Evolutionary conservation across 768 basidiomycete genomes (phyloP), one percentile per base, ranked within the genome.

Genomic region (Crassisporium funariophilum): DNA sequence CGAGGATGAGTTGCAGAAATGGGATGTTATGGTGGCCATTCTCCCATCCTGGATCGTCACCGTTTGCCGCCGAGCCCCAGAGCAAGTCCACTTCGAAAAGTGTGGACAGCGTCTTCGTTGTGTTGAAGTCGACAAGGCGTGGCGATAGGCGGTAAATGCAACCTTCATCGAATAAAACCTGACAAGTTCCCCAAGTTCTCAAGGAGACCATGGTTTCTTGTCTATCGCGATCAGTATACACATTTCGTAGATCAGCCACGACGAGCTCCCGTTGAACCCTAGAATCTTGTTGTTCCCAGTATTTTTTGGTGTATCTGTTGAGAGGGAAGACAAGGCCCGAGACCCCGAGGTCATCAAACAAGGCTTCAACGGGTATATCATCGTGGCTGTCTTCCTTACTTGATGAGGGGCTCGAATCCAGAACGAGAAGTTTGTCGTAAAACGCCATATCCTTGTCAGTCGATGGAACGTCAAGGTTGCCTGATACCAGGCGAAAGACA

Each of bases 121-220:
- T 71, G 42, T 78, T 80, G 54, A 78, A 79, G 50, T 80, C 77
- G 12, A 79, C 71, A n/a, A 77, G 60, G 19, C 77, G 75, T 4
- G 73, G 71, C 0, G 76, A 77, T 9, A 79, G 68, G 4, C 77
- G 71, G 48, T 75, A 80, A 7, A 58, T 54, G 8, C 44, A 44
- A 5, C 73, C 74, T 20, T 44, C 52, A n/a, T 64, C 57, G 16
- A 77, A 57, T 17, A 52, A 42, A 29, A 57, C 50, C 11, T 57
- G 47, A 35, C 47, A 59, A 1, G 61, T 66, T 4, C 67, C 67
- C 73, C 74, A 79, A 2, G 68, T 67, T 6, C 65, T 65, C 22
- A 79, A 35, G 0, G 61, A 49, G 4, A 77, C 71, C 44, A 64
- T 64, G 1, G 71, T 74, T 22, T 62, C 47, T 2, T 56, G 50